These are phyloP conservation scores for Fomitopsis serialis DNA, from an alignment of 768 basidiomycete genomes.

Conservation along the genomic window DNA sequence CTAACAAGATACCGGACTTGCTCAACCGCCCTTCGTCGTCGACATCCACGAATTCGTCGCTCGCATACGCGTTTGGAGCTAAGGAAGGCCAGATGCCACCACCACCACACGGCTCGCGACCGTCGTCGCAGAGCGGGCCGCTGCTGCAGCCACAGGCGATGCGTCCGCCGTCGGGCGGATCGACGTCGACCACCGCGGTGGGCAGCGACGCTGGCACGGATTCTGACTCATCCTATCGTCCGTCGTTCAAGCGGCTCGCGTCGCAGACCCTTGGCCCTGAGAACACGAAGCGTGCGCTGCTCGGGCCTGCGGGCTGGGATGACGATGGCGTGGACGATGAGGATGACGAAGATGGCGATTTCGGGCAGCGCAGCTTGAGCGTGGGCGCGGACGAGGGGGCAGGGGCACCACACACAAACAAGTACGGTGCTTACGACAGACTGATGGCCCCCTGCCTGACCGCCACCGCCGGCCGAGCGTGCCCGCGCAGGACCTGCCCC, in stretches of 20 bases:
- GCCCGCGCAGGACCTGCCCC: background rate
- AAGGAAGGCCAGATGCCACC: background rate
- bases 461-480: background rate
- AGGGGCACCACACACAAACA: background rate
- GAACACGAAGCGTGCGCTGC: conserved; percentile 46
- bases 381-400: background rate
- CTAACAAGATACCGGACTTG: conserved; percentile 16
- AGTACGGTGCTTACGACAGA: background rate
- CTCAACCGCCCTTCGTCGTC: conserved; percentile 32
- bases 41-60: conserved; percentile 24
- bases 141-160: conserved; percentile 2
- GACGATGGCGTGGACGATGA: conserved; percentile 22
- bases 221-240: conserved; percentile 31
- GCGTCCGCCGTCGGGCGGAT: conserved; percentile 19
- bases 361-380: background rate
- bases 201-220: conserved; percentile 23
- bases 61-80: conserved; percentile 15
- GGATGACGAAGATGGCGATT: conserved; percentile 3
- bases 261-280: conserved; percentile 67
- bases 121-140: background rate
- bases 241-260: conserved; percentile 68
- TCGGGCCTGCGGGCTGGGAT: conserved; percentile 30
- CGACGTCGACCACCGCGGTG: conserved; percentile 18
- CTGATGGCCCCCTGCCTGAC: conserved; percentile 1
- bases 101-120: conserved; percentile 1